These are phyloP conservation scores for Ceratobasidium sp. DNA, from an alignment of 1,284 basidiomycete genomes.

Conservation along the genomic window DNA sequence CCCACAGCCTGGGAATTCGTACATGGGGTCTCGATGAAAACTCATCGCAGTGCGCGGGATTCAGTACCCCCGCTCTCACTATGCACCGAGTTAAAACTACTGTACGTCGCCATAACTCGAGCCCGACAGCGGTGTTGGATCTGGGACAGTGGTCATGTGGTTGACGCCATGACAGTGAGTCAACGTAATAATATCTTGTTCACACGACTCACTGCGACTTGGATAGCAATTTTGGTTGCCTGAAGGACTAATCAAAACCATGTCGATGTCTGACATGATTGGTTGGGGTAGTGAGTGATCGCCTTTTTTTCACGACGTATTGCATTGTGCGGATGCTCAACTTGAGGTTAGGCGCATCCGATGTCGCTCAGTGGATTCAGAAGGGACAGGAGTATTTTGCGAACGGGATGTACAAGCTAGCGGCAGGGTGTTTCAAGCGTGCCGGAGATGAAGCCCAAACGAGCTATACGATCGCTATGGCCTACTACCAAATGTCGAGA, in stretches of 20 bases:
- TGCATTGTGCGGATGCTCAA: not conserved
- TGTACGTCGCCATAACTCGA: slow-evolving; percentile 49
- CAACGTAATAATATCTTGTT: too few relatives aligned
- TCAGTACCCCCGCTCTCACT: slow-evolving; percentile 5
- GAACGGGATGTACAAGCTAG: slow-evolving; percentile 27
- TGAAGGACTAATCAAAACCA: slow-evolving; percentile 1
- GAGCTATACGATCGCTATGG: not conserved
- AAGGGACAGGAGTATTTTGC: slow-evolving; percentile 29
- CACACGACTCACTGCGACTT: not conserved
- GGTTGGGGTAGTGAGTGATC: slow-evolving; percentile 1
- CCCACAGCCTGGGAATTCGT: slow-evolving; percentile 63
- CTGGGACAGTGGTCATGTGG: slow-evolving; percentile 21
- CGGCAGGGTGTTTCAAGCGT: slow-evolving; percentile 2
- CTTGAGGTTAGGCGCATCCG: not conserved
- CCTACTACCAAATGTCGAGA: slow-evolving; percentile 18
- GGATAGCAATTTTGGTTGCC: slow-evolving; percentile 17
- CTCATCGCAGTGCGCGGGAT: not conserved
- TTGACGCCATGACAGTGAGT: slow-evolving; percentile 37
- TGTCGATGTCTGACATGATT: not conserved
- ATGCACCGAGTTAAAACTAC: slow-evolving; percentile 61
- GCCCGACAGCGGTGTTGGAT: slow-evolving; percentile 42
- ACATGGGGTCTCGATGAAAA: slow-evolving; percentile 52
- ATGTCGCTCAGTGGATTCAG: slow-evolving; percentile 2
- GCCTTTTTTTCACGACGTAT: not conserved
- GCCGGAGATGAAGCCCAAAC: not conserved